Percentiles rank a stretch among this genome's conserved stretches.
Conservation (phyloP, 2,329 filamentous ascomycete species). For the Cytospora paraplurivora region DNA sequence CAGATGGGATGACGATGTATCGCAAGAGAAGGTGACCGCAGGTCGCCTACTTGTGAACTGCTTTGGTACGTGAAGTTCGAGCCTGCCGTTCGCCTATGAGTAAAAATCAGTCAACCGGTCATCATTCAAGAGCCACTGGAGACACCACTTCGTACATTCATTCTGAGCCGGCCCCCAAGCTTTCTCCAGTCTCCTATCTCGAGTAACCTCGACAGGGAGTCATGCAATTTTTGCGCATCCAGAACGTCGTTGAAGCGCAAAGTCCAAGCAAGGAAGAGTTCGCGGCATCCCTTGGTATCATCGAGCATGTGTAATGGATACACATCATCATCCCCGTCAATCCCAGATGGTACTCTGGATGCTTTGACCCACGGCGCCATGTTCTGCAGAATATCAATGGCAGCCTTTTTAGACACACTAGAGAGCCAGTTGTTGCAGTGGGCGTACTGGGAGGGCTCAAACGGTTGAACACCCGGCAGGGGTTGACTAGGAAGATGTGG, state of each 20-base stretch:
- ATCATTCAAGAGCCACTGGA: not conserved
- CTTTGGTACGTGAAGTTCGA: slow-evolving; percentile 38
- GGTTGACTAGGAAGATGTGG: not conserved
- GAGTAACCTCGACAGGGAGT: slow-evolving; percentile 42
- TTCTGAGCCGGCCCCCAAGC: slow-evolving; percentile 47
- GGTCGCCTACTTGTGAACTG: slow-evolving; percentile 40
- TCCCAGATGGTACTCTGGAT: not conserved
- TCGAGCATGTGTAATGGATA: slow-evolving; percentile 25
- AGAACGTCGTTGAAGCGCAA: slow-evolving; percentile 47
- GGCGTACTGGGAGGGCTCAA: not conserved
- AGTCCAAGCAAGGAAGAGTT: slow-evolving; percentile 27
- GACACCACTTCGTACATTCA: slow-evolving; percentile 37
- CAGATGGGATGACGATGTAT: slow-evolving; percentile 25
- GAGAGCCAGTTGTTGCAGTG: not conserved
- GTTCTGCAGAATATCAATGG: not conserved
- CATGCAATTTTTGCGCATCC: slow-evolving; percentile 42
- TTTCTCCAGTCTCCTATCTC: slow-evolving; percentile 48
- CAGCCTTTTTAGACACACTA: not conserved
- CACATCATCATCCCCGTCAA: slow-evolving; percentile 15
- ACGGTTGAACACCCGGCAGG: not conserved
- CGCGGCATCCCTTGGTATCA: slow-evolving; percentile 22
- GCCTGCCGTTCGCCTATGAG: not conserved
- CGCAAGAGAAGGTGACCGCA: slow-evolving; percentile 40
- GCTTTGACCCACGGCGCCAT: not conserved
- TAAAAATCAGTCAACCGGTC: not conserved